A percentile compares a stretch with the other conserved stretches of the same genome.
Conservation (phyloP, 495 filamentous ascomycete genomes). For the Rhizodiscina lignyota region DNA sequence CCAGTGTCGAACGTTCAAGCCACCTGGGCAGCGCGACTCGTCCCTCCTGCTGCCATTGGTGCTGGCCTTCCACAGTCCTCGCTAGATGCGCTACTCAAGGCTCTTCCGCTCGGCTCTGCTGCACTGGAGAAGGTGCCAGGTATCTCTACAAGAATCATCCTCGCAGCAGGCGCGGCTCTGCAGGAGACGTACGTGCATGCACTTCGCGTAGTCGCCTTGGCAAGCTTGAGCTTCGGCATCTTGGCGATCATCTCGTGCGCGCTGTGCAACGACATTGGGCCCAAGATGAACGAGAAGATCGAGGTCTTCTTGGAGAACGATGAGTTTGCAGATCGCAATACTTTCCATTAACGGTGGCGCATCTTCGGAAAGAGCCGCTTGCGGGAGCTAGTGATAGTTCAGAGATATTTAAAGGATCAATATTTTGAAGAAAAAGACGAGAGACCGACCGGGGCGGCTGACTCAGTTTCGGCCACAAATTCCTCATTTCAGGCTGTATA, state of each 20-base stretch:
- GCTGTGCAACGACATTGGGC: slow-evolving; percentile 16
- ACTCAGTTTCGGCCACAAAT: too few relatives aligned
- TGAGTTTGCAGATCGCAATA: slow-evolving; percentile 9
- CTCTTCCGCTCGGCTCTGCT: slow-evolving; percentile 8
- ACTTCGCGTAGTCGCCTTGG: too few relatives aligned
- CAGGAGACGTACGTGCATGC: slow-evolving; percentile 8
- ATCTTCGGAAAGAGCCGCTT: too few relatives aligned
- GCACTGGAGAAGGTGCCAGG: slow-evolving; percentile 7
- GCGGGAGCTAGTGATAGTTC: too few relatives aligned
- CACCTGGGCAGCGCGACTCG: slow-evolving; percentile 1
- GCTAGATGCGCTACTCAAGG: slow-evolving; percentile 3
- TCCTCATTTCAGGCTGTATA: too few relatives aligned
- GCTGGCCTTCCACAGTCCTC: slow-evolving; percentile 8
- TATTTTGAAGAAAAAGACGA: too few relatives aligned
- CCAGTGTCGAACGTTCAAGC: slow-evolving; percentile 7
- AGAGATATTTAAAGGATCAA: too few relatives aligned
- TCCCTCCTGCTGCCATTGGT: slow-evolving; percentile 9
- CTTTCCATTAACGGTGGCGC: slow-evolving; percentile 8
- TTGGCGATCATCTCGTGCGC: slow-evolving; percentile 15
- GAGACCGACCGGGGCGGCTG: too few relatives aligned
- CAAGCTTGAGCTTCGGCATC: slow-evolving; percentile 14
- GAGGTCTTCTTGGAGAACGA: slow-evolving; percentile 12
- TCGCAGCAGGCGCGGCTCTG: slow-evolving; percentile 8
- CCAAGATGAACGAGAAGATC: slow-evolving; percentile 11
- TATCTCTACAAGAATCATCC: slow-evolving; percentile 4